A percentile compares a stretch with the other conserved stretches of the same genome.
These are phyloP conservation scores for Styphnolobium japonicum DNA, from an alignment of 306 rosid genomes.

Conservation along the genomic window DNA sequence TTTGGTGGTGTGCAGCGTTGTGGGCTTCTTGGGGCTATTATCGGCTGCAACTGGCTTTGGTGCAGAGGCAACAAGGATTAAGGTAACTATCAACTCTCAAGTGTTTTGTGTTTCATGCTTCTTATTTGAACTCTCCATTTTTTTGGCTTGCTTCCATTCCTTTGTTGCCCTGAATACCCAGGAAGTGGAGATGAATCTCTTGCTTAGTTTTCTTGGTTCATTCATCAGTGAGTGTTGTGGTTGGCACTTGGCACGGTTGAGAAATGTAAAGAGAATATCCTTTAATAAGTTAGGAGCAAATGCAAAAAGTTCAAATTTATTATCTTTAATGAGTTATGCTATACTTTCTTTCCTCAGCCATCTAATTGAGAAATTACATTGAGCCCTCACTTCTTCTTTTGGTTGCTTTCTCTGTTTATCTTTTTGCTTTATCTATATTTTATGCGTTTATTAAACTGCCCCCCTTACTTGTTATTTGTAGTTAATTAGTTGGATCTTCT, in stretches of 20 bases:
- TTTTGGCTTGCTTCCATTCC: no score
- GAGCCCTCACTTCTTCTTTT: neutral
- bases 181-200: neutral
- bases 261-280: no score
- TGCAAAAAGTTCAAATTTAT: neutral
- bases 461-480: neutral
- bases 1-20: constrained; percentile 35
- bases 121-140: no score
- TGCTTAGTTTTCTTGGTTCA: neutral
- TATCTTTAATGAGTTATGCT: neutral
- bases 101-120: no score
- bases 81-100: no score
- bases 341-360: neutral
- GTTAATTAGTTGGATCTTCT: neutral
- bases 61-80: constrained; percentile 81
- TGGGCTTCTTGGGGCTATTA: constrained; percentile 64
- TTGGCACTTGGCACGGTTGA: neutral
- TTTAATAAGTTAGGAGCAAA: neutral
- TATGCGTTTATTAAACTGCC: neutral
- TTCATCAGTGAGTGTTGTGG: neutral
- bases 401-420: constrained; percentile 4
- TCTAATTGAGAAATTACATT: neutral
- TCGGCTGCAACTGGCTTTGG: constrained; percentile 77
- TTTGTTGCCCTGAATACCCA: constrained; percentile 2
- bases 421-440: neutral